Evolutionary conservation across 495 filamentous ascomycete genomes (phyloP).

Genomic region (Glutinoglossum americanum): DNA sequence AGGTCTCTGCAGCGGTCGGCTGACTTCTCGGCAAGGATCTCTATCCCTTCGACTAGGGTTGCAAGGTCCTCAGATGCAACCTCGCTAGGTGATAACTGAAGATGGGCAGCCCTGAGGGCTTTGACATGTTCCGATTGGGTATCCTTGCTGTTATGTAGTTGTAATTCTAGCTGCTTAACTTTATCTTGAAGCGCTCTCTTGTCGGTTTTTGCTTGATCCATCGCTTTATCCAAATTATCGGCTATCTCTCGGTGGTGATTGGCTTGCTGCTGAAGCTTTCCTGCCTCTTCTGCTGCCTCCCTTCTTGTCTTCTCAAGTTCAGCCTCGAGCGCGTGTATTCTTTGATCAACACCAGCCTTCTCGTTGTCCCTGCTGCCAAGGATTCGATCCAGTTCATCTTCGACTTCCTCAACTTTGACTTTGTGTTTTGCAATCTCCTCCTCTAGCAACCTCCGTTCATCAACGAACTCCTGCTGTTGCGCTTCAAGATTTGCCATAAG

Average conservation of each 20-base stretch:
- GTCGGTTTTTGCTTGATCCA: constrained; percentile 27
- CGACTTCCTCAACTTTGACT: constrained; percentile 57
- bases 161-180: constrained; percentile 19
- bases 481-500: constrained; percentile 88
- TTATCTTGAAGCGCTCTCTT: constrained; percentile 16
- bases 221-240: constrained; percentile 28
- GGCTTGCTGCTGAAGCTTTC: constrained; percentile 32
- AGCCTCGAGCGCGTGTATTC: constrained; percentile 40
- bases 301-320: constrained; percentile 43
- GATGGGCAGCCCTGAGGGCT: constrained; percentile 38
- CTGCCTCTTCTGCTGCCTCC: constrained; percentile 32
- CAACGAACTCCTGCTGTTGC: constrained; percentile 66
- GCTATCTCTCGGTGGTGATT: constrained; percentile 32
- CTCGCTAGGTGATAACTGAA: constrained; percentile 34
- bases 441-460: constrained; percentile 62
- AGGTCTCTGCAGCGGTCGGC: constrained; percentile 15
- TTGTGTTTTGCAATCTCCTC: constrained; percentile 54
- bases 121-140: constrained; percentile 28
- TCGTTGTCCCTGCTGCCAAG: constrained; percentile 69
- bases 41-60: constrained; percentile 39
- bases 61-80: constrained; percentile 32
- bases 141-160: constrained; percentile 23
- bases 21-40: constrained; percentile 22
- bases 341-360: constrained; percentile 42
- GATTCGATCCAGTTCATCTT: constrained; percentile 73